Base-by-base conservation (phyloP, 768 basidiomycete genomes). In the Pleurotus pulmonarius region DNA sequence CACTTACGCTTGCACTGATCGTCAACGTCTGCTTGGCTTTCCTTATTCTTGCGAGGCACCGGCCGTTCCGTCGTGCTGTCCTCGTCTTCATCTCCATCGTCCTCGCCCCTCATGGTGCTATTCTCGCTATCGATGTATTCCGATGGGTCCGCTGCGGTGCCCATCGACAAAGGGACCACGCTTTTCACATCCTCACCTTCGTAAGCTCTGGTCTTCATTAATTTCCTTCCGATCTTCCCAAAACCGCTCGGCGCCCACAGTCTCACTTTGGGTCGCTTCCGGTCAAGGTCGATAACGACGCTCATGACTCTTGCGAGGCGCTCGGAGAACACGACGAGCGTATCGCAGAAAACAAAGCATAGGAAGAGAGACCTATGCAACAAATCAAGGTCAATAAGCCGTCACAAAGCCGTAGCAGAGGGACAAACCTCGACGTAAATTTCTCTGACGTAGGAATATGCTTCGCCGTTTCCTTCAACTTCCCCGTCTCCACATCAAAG, bases 171-270 rank as follows among this genome's bases (percentile, higher is more conserved):
- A 4, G 72, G 71, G 4, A 59, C 62, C 4, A 63, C 64, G 8
- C 26, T 8, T 8, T 26, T 26, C 3, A 57, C 60, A 18, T 56
- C 56, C 46, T 68, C 66, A 11, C 69, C 65, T 3, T 66, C 64
- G 6, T 56, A 59, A 5, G 9, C 9, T 51, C 16, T 24, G 20
- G 59, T 60, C 8, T 8, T 26, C 46, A 63, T 63, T 6, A 78
- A 56, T 53, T 72, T 73, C 16, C 72, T 63, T 22, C 71, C 70
- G 4, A 76, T 57, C 59, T 68, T 73, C 3, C 72, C 71, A 24
- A 78, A 69, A 3, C 77, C 71, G 12, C 73, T 73, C 2, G 78
- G 78, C 45, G 70, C 66, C 78, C 78, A 80, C 4, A 80, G 26
- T 18, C 74, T 62, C n/a, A 72, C 65, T 24, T 65, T 63, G n/a